These are phyloP conservation scores for Cordyceps cateniannulata DNA, from an alignment of 2,329 filamentous ascomycete species.

Conservation along the genomic window DNA sequence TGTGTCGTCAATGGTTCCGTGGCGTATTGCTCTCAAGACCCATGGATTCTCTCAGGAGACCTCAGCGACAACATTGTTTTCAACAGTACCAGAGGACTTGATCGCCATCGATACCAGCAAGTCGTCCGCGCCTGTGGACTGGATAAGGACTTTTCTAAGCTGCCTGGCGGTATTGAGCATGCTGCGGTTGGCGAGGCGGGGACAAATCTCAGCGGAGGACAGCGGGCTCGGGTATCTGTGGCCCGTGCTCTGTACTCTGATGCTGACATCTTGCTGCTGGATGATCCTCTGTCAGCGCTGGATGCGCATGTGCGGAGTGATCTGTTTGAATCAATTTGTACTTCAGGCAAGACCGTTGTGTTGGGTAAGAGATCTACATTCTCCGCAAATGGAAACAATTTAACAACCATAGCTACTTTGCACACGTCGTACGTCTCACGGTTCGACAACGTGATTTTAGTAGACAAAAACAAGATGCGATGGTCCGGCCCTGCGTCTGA, in stretches of 20 bases:
- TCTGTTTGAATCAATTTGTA: background rate
- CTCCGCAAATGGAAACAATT: background rate
- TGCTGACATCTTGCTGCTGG: constrained; percentile 8
- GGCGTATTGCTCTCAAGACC: constrained; percentile 6
- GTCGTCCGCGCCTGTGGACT: background rate
- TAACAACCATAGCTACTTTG: background rate
- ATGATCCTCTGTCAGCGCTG: constrained; percentile 5
- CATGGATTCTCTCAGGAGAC: background rate
- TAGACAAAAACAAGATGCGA: background rate
- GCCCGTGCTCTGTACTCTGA: constrained; percentile 9
- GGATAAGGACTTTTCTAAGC: constrained; percentile 3
- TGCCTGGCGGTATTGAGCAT: background rate
- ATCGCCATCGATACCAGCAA: background rate
- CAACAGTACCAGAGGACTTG: constrained; percentile 1
- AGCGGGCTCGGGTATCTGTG: constrained; percentile 1
- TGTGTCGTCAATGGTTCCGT: constrained; percentile 2
- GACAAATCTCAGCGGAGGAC: constrained; percentile 7
- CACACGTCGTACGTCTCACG: background rate
- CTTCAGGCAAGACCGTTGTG: background rate
- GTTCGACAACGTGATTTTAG: background rate
- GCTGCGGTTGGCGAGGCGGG: constrained; percentile 8
- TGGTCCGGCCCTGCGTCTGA: background rate
- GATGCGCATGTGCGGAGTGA: constrained; percentile 8
- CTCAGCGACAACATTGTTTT: constrained; percentile 7
- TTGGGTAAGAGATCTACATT: background rate